Percentiles rank a stretch among this genome's conserved stretches.
phyloP scores from a whole-genome alignment of 441 rosid genomes.

The Syzygium syzygioides region DNA sequence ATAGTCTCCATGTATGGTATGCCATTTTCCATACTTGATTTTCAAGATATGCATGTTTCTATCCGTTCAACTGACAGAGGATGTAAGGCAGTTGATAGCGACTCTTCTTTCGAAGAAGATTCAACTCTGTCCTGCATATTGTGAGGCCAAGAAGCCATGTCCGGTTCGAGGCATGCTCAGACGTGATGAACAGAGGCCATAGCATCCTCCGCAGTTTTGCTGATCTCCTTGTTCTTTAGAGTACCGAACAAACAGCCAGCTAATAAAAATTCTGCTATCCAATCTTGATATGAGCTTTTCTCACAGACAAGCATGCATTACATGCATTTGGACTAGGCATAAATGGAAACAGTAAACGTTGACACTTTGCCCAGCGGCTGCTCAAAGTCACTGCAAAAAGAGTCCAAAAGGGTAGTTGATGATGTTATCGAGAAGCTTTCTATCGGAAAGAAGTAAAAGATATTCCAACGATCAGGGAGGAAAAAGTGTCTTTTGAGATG shows the following conservation, averaged over 20 bases:
- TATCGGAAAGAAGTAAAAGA: too few species aligned
- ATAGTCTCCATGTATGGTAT: constrained; percentile 32
- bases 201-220: neutral
- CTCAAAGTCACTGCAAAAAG: too few species aligned
- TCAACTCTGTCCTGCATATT: constrained; percentile 6
- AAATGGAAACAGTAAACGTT: too few species aligned
- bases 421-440: too few species aligned
- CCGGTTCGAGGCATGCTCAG: neutral
- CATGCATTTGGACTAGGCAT: too few species aligned
- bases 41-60: neutral
- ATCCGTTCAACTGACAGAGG: neutral
- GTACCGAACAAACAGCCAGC: neutral
- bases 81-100: constrained; percentile 16
- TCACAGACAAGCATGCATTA: too few species aligned
- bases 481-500: too few species aligned
- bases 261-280: too few species aligned
- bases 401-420: too few species aligned
- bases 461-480: too few species aligned
- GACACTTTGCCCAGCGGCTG: too few species aligned
- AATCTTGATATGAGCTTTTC: too few species aligned
- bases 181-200: neutral
- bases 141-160: neutral
- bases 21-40: neutral
- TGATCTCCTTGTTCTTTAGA: neutral
- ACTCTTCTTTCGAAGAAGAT: constrained; percentile 21